Base-by-base conservation (phyloP, 2,329 filamentous ascomycete species). In the Diaporthe ilicicola region DNA sequence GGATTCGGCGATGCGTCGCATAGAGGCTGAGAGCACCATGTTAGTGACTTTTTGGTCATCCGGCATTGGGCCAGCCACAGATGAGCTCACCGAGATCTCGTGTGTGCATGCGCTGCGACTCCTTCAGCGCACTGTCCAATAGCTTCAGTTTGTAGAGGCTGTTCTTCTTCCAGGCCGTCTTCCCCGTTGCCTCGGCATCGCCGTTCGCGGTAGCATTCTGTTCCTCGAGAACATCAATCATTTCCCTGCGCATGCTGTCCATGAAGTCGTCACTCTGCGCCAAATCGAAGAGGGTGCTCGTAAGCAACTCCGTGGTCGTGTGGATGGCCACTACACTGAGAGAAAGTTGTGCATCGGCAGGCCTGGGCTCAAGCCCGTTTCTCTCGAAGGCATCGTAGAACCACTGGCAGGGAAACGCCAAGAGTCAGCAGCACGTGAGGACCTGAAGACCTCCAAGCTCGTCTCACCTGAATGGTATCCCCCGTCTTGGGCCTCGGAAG, bases 111-210 rank as follows among this genome's bases (percentile, higher is more conserved):
- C 83, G 75, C 68, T 80, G 79, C 0, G 75, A 76, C 72, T 85
- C 82, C 62, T 84, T 84, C 68, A 84, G 74, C 0, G 80, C 78
- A 66, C 83, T 84, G 73, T 85, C 83, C 73, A 84, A 72, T 2
- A 83, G 74, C 70, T 80, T 80, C 50, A 85, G 74, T 54, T 81
- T 80, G 70, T 79, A 80, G 3, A 85, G 73, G 0, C 80, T 73
- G 1, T 77, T 77, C 73, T 82, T 82, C 19, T 74, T 78, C 77
- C 78, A 82, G 0, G 78, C 78, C 2, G n/a, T 27, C n/a, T 68
- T 68, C 4, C n/a, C 42, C 9, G 32, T 22, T 22, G 37, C 37
- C 17, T 22, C 42, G n/a, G 24, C 27, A 46, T 34, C 65, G 9
- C 29, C 32, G 1, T 50, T n/a, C 9, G 4, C 32, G 7, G 44